phyloP scores from a whole-genome alignment of 768 basidiomycete species.

The Obba rivulosa region DNA sequence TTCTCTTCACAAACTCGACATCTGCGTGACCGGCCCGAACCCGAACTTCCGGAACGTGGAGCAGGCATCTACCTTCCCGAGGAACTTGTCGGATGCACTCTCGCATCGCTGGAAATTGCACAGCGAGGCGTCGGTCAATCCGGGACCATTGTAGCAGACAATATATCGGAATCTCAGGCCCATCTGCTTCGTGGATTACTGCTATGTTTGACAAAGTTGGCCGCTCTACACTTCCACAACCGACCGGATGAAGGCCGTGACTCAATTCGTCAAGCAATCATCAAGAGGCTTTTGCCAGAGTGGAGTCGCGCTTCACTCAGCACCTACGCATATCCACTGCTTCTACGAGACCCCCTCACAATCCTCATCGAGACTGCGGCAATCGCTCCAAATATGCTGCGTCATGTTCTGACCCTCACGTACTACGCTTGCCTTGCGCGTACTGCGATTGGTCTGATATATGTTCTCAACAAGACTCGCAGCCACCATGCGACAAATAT shows the following conservation, averaged over 20 bases:
- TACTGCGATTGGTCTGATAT: conserved; percentile 80
- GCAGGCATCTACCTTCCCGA: conserved; percentile 88
- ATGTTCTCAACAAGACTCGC: conserved; percentile 69
- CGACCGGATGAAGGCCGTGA: conserved; percentile 72
- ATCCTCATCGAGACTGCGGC: conserved; percentile 88
- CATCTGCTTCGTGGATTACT: conserved; percentile 77
- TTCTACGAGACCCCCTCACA: conserved; percentile 86
- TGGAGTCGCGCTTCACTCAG: conserved; percentile 86
- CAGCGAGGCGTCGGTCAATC: conserved; percentile 59
- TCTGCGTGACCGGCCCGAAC: conserved; percentile 70
- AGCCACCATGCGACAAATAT: conserved; percentile 36
- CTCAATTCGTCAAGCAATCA: conserved; percentile 75
- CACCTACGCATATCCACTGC: conserved; percentile 78
- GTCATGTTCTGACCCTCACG: conserved; percentile 80
- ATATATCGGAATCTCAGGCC: conserved; percentile 69
- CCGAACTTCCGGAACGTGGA: conserved; percentile 69
- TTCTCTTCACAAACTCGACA: conserved; percentile 83
- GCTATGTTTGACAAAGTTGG: conserved; percentile 60
- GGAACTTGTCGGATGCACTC: conserved; percentile 85
- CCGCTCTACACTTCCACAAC: conserved; percentile 62
- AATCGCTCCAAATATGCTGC: conserved; percentile 83
- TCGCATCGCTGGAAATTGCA: conserved; percentile 74
- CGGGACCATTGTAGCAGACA: conserved; percentile 59
- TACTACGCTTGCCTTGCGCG: conserved; percentile 91
- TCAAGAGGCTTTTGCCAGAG: conserved; percentile 86